phyloP scores from a whole-genome alignment of 192 early-diverging fungal species.

The Coemansia sp. region DNA sequence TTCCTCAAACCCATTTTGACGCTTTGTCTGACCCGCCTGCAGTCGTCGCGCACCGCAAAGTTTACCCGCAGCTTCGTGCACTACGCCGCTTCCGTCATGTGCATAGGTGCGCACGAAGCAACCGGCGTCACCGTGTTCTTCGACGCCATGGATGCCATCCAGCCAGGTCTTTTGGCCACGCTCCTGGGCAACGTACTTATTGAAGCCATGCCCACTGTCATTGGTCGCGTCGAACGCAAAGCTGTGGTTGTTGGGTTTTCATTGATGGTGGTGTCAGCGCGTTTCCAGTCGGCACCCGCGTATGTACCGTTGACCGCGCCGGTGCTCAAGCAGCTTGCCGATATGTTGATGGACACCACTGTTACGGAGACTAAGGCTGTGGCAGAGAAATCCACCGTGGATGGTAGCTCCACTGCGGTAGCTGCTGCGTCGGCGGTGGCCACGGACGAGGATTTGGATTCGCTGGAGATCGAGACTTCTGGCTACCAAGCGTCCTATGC shows the following conservation, averaged over 20 bases:
- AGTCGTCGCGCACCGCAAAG: slow-evolving; percentile 38
- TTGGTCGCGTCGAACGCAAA: slow-evolving; percentile 54
- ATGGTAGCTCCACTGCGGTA: slow-evolving; percentile 26
- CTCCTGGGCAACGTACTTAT: slow-evolving; percentile 49
- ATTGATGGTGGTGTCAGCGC: slow-evolving; percentile 31
- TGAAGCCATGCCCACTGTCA: slow-evolving; percentile 31
- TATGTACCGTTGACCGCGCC: slow-evolving; percentile 22
- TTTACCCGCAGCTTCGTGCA: slow-evolving; percentile 44
- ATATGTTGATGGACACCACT: slow-evolving; percentile 42
- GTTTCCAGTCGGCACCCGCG: slow-evolving; percentile 20
- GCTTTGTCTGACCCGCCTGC: slow-evolving; percentile 59
- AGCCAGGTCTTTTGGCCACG: slow-evolving; percentile 39
- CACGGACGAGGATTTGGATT: slow-evolving; percentile 63
- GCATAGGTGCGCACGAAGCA: slow-evolving; percentile 20
- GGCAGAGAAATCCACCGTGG: slow-evolving; percentile 17
- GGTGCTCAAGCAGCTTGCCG: slow-evolving; percentile 36
- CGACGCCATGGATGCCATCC: slow-evolving; percentile 46
- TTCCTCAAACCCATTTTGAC: slow-evolving; percentile 64
- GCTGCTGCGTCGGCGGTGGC: slow-evolving; percentile 37
- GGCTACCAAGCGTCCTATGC: slow-evolving; percentile 86
- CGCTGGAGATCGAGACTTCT: slow-evolving; percentile 75
- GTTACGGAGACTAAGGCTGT: slow-evolving; percentile 43
- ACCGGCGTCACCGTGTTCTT: slow-evolving; percentile 31
- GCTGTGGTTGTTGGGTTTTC: slow-evolving; percentile 45
- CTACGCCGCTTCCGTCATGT: slow-evolving; percentile 45